phyloP scores from a whole-genome alignment of 495 filamentous ascomycete genomes.

The Lasiosphaeria hispida region DNA sequence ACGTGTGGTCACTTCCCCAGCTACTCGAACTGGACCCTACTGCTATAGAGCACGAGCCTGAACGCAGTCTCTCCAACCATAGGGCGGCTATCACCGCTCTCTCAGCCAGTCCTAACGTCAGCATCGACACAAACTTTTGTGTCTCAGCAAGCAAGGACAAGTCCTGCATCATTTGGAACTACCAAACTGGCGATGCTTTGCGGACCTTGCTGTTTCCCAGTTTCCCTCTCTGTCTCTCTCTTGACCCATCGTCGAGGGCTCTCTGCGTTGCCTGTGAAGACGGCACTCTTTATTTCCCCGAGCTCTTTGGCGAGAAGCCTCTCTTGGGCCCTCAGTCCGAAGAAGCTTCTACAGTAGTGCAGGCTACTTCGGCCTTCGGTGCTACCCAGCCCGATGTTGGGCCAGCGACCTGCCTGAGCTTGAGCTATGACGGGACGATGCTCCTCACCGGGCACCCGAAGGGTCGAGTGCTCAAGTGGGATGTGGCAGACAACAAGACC shows the following conservation, averaged over 20 bases:
- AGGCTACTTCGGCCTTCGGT: conserved; percentile 61
- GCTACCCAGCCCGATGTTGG: conserved; percentile 60
- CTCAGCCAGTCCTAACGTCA: conserved; percentile 62
- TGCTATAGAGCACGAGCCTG: conserved; percentile 49
- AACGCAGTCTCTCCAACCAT: conserved; percentile 74
- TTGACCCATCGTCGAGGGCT: conserved; percentile 83
- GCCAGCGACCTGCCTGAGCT: conserved; percentile 56
- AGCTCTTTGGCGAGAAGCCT: conserved; percentile 62
- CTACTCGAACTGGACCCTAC: conserved; percentile 61
- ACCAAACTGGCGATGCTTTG: conserved; percentile 67
- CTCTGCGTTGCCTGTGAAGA: conserved; percentile 82
- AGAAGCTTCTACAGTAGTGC: conserved; percentile 45
- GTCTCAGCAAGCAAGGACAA: conserved; percentile 78
- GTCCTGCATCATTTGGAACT: conserved; percentile 86
- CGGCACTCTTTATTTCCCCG: conserved; percentile 75
- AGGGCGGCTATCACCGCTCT: conserved; percentile 74
- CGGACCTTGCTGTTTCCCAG: conserved; percentile 75
- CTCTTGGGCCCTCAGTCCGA: conserved; percentile 59
- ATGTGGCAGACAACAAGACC: conserved; percentile 58
- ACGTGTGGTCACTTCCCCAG: conserved; percentile 79
- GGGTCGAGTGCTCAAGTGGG: conserved; percentile 76
- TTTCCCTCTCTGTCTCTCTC: conserved; percentile 65
- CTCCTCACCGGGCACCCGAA: conserved; percentile 77
- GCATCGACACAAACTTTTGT: conserved; percentile 64
- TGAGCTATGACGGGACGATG: conserved; percentile 80